Base-by-base conservation (phyloP, 2,329 filamentous ascomycete species). In the Myriosclerotinia scirpicola region DNA sequence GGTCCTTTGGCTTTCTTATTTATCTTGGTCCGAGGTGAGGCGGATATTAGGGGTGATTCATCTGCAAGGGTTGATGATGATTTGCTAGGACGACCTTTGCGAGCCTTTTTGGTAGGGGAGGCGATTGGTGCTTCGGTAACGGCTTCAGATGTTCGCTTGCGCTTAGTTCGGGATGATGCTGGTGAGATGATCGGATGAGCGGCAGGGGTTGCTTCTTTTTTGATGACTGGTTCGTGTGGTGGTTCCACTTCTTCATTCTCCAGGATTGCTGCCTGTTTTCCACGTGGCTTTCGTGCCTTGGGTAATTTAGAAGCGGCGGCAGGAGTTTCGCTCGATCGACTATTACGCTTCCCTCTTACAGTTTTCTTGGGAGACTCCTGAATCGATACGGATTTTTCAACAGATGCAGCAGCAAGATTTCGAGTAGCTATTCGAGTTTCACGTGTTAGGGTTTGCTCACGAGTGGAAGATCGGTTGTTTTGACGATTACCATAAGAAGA, bases 401-500 rank as follows among this genome's bases (percentile, higher is more conserved):
- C 26, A 11, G 52, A 56, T 50, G 44, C 53, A 42, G 53, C 42
- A 36, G 40, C 44, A 52, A 36, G 52, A 30, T 52, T 56, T 44
- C 65, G 40, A 56, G 53, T 44, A 30, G 65, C 48, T 52, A 50
- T 58, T 40, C 54, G 67, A 48, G 65, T 61, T 44, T 67, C 70
- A 38, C 61, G 64, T 30, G 53, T 64, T 44, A 60, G 53, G 36
- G 68, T 68, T 46, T 66, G 66, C 9, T 67, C 69, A 22, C 64
- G 67, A 44, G 68, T 72, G 20, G 64, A 54, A 34, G 68, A 54
- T 20, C 68, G 59, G 30, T 54, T 46, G 50, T 61, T 69, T 54
- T 68, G 68, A 17, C 67, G 67, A 63, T 60, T 67, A 53, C 56
- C 68, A 61, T 62, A 54, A n/a, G 65, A 69, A 12, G 67, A 67